phyloP scores from a whole-genome alignment of 208 protist species.

The Trypanosoma melophagium region DNA sequence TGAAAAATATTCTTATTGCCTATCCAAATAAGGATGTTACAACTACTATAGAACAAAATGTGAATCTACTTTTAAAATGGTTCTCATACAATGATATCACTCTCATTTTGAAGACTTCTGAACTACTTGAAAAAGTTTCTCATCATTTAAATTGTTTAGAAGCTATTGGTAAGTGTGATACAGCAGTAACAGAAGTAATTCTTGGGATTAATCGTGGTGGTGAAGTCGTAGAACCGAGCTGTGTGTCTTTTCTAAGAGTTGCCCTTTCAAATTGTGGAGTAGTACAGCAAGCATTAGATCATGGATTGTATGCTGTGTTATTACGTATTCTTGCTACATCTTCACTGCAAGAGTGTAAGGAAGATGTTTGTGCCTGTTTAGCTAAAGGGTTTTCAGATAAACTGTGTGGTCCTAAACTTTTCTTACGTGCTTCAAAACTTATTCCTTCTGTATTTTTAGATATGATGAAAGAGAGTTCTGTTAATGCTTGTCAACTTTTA shows the following conservation, averaged over 20 bases:
- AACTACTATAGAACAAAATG: slow-evolving; percentile 11
- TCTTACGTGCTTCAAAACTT: slow-evolving; percentile 66
- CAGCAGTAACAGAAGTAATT: slow-evolving; percentile 22
- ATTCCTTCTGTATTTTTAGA: slow-evolving; percentile 90
- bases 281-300: slow-evolving; percentile 70
- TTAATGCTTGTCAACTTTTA: slow-evolving; percentile 78
- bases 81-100: slow-evolving; percentile 31
- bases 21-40: slow-evolving; percentile 20
- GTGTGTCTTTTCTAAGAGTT: slow-evolving; percentile 36
- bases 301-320: slow-evolving; percentile 75
- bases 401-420: slow-evolving; percentile 83
- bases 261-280: slow-evolving; percentile 48
- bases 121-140: slow-evolving; percentile 37
- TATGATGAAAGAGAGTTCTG: slow-evolving; percentile 84
- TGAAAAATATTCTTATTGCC: slow-evolving; percentile 42
- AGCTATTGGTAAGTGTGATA: slow-evolving; percentile 28
- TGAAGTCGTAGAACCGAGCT: slow-evolving; percentile 23
- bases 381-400: slow-evolving; percentile 76
- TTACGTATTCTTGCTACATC: slow-evolving; percentile 64
- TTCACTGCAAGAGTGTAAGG: slow-evolving; percentile 35
- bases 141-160: slow-evolving; percentile 37
- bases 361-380: slow-evolving; percentile 52
- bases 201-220: slow-evolving; percentile 21
- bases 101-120: slow-evolving; percentile 25
- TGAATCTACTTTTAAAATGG: slow-evolving; percentile 33